Evolutionary conservation across 352 stramenopile genomes (phyloP).

Genomic region (Globisporangium acanthophoron): DNA sequence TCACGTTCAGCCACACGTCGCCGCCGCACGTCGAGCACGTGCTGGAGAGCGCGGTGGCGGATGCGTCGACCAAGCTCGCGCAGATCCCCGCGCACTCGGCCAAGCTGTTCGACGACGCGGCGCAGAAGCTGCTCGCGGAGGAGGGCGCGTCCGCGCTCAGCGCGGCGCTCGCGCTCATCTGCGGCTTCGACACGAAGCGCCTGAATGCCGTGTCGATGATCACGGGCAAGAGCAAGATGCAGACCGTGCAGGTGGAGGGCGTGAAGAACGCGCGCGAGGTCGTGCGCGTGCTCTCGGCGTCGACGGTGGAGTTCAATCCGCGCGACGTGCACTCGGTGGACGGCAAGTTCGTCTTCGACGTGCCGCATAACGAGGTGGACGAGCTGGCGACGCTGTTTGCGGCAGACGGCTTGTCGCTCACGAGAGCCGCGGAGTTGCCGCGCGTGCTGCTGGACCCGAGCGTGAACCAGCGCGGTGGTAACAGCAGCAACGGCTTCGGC

Average conservation of each 20-base stretch:
- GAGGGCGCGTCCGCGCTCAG: conserved; percentile 53
- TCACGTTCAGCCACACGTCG: conserved; percentile 57
- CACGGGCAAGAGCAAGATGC: conserved; percentile 50
- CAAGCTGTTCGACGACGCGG: conserved; percentile 54
- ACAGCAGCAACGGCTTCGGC: not conserved
- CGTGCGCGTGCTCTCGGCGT: conserved; percentile 32
- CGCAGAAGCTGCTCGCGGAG: conserved; percentile 46
- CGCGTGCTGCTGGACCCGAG: conserved; percentile 40
- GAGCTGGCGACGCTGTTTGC: conserved; percentile 38
- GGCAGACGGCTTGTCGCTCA: conserved; percentile 30
- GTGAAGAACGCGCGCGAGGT: conserved; percentile 41
- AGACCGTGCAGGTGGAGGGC: conserved; percentile 63
- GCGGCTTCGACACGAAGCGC: conserved; percentile 70
- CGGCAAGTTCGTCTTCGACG: conserved; percentile 66
- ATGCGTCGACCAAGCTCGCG: conserved; percentile 46
- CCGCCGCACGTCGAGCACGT: conserved; percentile 54
- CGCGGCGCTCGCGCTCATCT: conserved; percentile 62
- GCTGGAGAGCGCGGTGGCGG: conserved; percentile 44
- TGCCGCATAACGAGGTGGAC: conserved; percentile 43
- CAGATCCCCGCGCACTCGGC: conserved; percentile 37
- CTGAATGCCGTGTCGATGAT: conserved; percentile 70
- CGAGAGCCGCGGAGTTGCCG: conserved; percentile 45
- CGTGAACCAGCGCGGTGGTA: conserved; percentile 13
- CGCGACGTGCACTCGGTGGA: conserved; percentile 56
- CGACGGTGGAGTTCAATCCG: conserved; percentile 28